Evolutionary conservation across 805 yeast species (phyloP).

Genomic region (Yamadazyma philogaea): DNA sequence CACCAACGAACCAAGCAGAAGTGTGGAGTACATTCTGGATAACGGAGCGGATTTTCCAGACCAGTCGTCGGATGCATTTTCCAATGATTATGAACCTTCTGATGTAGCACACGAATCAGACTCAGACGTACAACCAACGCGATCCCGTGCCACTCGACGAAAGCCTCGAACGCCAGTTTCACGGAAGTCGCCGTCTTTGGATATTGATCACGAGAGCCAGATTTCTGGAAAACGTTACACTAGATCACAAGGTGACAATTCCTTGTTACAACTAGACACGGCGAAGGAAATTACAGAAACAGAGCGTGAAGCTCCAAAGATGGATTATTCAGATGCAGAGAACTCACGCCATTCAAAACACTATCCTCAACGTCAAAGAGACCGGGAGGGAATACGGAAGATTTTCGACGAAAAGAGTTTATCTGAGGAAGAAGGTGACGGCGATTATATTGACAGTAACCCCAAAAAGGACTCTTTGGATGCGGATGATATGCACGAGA

Average conservation of each 20-base stretch:
- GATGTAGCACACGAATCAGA: slow-evolving; percentile 1
- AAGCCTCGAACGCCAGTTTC: too few species aligned
- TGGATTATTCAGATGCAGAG: slow-evolving; percentile 6
- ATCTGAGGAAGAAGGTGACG: slow-evolving; percentile 2
- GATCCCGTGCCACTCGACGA: not conserved
- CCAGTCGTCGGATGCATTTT: slow-evolving; percentile 2
- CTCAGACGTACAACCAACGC: slow-evolving; percentile 3
- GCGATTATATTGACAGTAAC: not conserved
- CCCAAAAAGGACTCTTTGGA: not conserved
- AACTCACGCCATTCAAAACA: not conserved
- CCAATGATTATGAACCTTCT: slow-evolving; percentile 4
- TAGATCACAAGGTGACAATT: not conserved
- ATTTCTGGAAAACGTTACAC: not conserved
- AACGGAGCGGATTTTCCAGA: not conserved
- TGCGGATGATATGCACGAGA: not conserved
- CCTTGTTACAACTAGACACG: not conserved
- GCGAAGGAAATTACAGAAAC: slow-evolving; percentile 2
- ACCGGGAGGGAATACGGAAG: slow-evolving; percentile 2
- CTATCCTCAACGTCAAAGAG: slow-evolving; percentile 4
- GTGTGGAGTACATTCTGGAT: slow-evolving; percentile 3
- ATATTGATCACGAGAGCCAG: too few species aligned
- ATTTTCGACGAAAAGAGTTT: slow-evolving; percentile 7
- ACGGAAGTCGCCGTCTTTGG: too few species aligned
- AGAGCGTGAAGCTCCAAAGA: slow-evolving; percentile 7
- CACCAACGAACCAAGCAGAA: not conserved